Percentiles rank a stretch among this genome's conserved stretches.
Evolutionary conservation across 31 red algal genomes (phyloP).

Genomic region (Endocladia muricata): DNA sequence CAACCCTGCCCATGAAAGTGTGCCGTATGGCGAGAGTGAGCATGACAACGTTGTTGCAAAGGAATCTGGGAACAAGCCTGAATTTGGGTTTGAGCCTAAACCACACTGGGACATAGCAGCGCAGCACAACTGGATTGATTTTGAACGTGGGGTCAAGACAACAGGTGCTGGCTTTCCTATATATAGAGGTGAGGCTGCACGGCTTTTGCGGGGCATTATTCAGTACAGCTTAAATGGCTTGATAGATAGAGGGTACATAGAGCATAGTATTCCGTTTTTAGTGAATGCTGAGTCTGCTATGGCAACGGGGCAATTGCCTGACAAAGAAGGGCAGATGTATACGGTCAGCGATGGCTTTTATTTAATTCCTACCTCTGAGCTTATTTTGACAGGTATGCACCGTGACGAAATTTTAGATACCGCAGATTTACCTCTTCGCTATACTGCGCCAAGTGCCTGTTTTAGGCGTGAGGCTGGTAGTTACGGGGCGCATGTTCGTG

Average conservation of each 20-base stretch:
- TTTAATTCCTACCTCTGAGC: constrained; percentile 91
- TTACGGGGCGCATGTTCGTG: constrained; percentile 74
- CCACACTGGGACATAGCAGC: constrained; percentile 71
- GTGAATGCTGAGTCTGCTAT: constrained; percentile 70
- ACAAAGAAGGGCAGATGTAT: constrained; percentile 82
- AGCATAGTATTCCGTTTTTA: constrained; percentile 82
- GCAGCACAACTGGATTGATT: constrained; percentile 73
- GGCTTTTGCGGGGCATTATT: constrained; percentile 87
- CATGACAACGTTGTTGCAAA: constrained; percentile 35
- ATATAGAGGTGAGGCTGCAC: constrained; percentile 78
- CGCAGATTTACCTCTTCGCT: constrained; percentile 76
- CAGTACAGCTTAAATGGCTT: constrained; percentile 78
- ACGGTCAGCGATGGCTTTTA: constrained; percentile 83
- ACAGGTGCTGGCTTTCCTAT: constrained; percentile 87
- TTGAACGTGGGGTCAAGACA: constrained; percentile 88
- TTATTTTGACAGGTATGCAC: constrained; percentile 82
- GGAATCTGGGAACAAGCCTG: constrained; percentile 36
- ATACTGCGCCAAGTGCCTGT: constrained; percentile 88
- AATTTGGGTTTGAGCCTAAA: too few species aligned
- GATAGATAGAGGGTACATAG: constrained; percentile 55
- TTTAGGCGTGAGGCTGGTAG: constrained; percentile 94
- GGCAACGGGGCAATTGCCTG: constrained; percentile 86
- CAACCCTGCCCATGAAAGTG: constrained; percentile 86
- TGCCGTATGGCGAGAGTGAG: constrained; percentile 78
- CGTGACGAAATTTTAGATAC: constrained; percentile 75